A percentile compares a stretch with the other conserved stretches of the same genome.
Conservation (phyloP, 805 yeast genomes). For the Hanseniaspora opuntiae region DNA sequence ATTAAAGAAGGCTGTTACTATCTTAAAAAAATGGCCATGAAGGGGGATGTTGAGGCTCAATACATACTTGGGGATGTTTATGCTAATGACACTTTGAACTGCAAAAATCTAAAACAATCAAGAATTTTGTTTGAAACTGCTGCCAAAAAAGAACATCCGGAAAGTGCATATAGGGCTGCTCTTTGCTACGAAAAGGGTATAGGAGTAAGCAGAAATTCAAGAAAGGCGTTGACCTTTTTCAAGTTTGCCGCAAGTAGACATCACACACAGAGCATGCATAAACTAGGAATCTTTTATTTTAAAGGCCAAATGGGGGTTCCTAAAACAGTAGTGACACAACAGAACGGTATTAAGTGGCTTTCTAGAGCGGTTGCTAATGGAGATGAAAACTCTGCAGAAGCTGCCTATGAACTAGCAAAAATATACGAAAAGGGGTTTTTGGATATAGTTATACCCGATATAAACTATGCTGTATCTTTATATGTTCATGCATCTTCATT, state of each 20-base stretch:
- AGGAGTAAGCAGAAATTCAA: conserved; percentile 79
- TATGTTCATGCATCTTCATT: conserved; percentile 80
- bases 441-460: conserved; percentile 77
- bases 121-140: conserved; percentile 69
- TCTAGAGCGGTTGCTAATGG: conserved; percentile 76
- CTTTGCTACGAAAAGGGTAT: conserved; percentile 86
- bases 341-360: conserved; percentile 85
- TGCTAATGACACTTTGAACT: conserved; percentile 72
- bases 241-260: conserved; percentile 79
- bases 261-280: conserved; percentile 95
- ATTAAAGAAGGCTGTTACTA: conserved; percentile 66
- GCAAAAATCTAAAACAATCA: conserved; percentile 65
- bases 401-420: conserved; percentile 82
- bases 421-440: conserved; percentile 72
- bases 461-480: conserved; percentile 69
- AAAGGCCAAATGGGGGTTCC: conserved; percentile 73
- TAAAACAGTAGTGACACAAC: conserved; percentile 53
- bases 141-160: conserved; percentile 86
- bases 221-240: conserved; percentile 70
- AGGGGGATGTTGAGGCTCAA: conserved; percentile 81
- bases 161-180: conserved; percentile 82
- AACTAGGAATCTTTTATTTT: conserved; percentile 76
- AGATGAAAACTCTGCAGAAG: conserved; percentile 74
- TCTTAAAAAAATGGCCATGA: conserved; percentile 57
- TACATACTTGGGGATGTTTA: conserved; percentile 83